Base-by-base conservation (phyloP, 345 rosid species). In the Salix dunnii region DNA sequence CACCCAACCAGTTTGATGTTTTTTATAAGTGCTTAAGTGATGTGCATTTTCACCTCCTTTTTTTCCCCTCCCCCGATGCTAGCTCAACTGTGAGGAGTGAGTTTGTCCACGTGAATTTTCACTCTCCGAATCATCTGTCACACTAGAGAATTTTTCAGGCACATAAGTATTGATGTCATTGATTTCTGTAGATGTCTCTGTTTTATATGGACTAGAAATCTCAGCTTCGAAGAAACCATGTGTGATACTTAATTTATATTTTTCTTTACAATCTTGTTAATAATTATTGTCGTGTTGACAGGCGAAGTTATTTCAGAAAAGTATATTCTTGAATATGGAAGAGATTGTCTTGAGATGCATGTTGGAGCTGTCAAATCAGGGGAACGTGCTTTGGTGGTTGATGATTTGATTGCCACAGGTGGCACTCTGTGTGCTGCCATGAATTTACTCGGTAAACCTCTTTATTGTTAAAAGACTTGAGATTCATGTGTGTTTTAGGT, bases 341-440 rank as follows among this genome's bases (percentile, higher is more conserved):
- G 83, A 61, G 98, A 93, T 74, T 87, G 99, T 60, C 91, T 96
- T 58, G 91, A 91, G 85, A 93, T 96, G 95, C 97, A 96, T 74
- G 91, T 93, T 9, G 97, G 99, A 80, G 98, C 98, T 2, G 92
- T 92, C 31, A 85, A 85, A 81, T 71, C 90, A 1, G 90, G 90
- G 4, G 99, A 96, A 46, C 90, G 88, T 30, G 98, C 90, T 71
- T 78, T 96, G 84, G 94, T 96, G 58, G 96, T 96, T 20, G 99
- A 92, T 77, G 99, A 93, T 79, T 80, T 93, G 38, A 86, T 96
- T 66, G 99, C 99, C 20, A 96, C 99, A 21, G 99, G 99, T 1
- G 98, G 99, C 75, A 93, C 99, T 67, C 92, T 93, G 25, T 87
- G 95, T 58, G 98, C 98, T 53, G 99, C 99, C 72, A 96, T 93